Evolutionary conservation across 495 filamentous ascomycete species (phyloP).

Genomic region (Xylona heveae): DNA sequence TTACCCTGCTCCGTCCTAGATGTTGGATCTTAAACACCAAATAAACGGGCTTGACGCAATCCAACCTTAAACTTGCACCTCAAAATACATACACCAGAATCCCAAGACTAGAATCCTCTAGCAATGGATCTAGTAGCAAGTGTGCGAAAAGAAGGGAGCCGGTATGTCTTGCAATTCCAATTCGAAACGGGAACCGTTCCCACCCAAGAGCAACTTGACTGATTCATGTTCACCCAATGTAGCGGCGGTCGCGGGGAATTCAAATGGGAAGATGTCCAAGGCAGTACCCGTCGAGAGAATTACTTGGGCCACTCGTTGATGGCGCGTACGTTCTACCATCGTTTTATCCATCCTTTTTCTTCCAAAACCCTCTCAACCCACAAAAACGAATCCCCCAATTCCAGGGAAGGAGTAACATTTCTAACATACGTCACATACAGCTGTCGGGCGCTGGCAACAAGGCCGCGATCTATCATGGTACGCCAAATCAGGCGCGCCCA

Average conservation of each 20-base stretch:
- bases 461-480: slow-evolving; percentile 80
- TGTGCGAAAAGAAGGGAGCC: slow-evolving; percentile 81
- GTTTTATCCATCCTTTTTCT: neutral
- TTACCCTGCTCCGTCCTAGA: no score
- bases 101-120: no score
- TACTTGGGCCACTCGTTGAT: slow-evolving; percentile 93
- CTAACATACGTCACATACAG: slow-evolving; percentile 7
- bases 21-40: no score
- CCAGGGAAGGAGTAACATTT: neutral
- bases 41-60: no score
- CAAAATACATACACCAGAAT: no score
- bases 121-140: slow-evolving; percentile 84
- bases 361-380: slow-evolving; percentile 2
- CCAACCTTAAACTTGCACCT: no score
- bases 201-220: slow-evolving; percentile 6
- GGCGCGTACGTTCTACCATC: slow-evolving; percentile 27
- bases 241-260: slow-evolving; percentile 84
- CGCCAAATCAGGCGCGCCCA: slow-evolving; percentile 32
- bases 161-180: slow-evolving; percentile 18
- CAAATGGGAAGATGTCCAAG: slow-evolving; percentile 87
- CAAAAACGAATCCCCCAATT: neutral
- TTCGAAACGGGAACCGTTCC: neutral
- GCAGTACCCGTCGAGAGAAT: slow-evolving; percentile 76
- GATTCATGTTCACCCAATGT: slow-evolving; percentile 1
- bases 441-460: slow-evolving; percentile 91